phyloP scores from a whole-genome alignment of 1,139 yeast species.

The Kazachstania sp. region DNA sequence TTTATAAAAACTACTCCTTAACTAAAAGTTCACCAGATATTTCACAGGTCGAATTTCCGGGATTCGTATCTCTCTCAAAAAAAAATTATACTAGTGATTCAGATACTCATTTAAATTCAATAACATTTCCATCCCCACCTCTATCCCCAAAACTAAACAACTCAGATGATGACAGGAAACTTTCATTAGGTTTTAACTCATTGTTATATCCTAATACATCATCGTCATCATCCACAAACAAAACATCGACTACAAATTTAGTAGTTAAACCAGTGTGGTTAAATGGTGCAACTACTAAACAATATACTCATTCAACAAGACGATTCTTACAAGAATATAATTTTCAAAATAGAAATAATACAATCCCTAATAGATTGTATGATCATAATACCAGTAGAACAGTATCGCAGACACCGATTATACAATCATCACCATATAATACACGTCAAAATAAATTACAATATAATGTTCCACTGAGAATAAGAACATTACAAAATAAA shows the following conservation, averaged over 20 bases:
- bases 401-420: neutral
- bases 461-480: neutral
- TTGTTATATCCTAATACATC: neutral
- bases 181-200: neutral
- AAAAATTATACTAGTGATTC: neutral
- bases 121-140: constrained; percentile 27
- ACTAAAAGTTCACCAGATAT: neutral
- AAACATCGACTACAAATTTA: neutral
- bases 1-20: neutral
- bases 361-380: too few species aligned
- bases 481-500: neutral
- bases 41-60: neutral
- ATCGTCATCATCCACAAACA: neutral
- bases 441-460: neutral
- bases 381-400: neutral
- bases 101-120: neutral
- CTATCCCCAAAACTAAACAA: constrained; percentile 22
- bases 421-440: neutral
- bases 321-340: constrained; percentile 13
- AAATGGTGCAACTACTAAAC: constrained; percentile 1
- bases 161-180: neutral
- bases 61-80: neutral
- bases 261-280: constrained; percentile 6
- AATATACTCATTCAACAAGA: constrained; percentile 8
- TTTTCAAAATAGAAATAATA: neutral